Base-by-base conservation (phyloP, 2,329 filamentous ascomycete genomes). In the Capronia coronata region DNA sequence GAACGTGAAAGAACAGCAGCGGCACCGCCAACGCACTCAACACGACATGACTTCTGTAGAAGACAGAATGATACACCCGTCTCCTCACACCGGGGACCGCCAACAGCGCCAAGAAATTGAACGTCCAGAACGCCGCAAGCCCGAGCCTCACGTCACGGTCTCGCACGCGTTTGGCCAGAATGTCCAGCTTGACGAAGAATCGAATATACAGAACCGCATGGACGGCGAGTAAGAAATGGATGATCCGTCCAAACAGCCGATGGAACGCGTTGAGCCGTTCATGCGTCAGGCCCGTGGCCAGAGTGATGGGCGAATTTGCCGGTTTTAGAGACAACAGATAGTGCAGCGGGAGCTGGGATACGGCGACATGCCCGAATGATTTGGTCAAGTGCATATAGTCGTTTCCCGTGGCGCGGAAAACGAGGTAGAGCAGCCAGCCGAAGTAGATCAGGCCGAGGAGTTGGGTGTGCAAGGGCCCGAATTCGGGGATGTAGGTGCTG, bases 301-400 rank as follows among this genome's bases (percentile, higher is more conserved):
- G 63, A 41, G 75, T 74, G 11, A 80, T 59, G 1, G 76, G 71
- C 45, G 74, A 58, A 46, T 48, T 54, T 3, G 55, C 43, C 8
- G 59, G 60, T 43, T 63, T 65, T 3, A 69, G 64, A 5, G 70
- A 65, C 51, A 83, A 71, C 5, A 82, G 68, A 49, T 80, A 78
- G 47, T 82, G 78, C 2, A 82, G 62, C 1, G 80, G 80, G 1
- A 79, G 62, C 57, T 83, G 80, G 7, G 79, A 81, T 4, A 78
- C 70, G 18, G 70, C 77, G 43, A 82, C 71, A 40, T 78, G 77
- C 14, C 76, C 79, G 46, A 83, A 71, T 3, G 79, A 74, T 65
- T 81, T 82, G 19, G 80, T 82, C 19, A 83, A 65, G 62, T 83
- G 80, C 23, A 82, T 68, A 49, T 82, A 83, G 63, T 83, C 79